A percentile compares a stretch with the other conserved stretches of the same genome.
These are phyloP conservation scores for Pseudogymnoascus sp. DNA, from an alignment of 2,329 filamentous ascomycete species.

Conservation along the genomic window DNA sequence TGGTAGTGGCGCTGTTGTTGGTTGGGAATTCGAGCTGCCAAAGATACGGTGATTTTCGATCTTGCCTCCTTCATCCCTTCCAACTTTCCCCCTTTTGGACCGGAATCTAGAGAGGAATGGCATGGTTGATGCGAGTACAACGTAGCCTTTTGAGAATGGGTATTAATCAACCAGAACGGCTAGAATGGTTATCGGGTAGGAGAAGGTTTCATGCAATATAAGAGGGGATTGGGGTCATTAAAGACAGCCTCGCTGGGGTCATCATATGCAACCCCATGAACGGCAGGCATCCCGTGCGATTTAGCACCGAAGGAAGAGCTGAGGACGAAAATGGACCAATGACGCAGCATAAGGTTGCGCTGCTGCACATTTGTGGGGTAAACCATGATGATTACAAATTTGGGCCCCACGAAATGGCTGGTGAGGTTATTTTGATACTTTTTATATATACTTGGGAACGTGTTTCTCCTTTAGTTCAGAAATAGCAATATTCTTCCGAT, in stretches of 20 bases:
- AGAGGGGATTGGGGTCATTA: neutral
- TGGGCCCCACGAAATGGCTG: neutral
- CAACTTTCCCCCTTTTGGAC: neutral
- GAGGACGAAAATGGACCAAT: neutral
- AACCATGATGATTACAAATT: neutral
- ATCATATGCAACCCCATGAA: neutral
- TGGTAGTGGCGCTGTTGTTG: neutral
- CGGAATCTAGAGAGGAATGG: neutral
- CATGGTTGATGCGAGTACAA: neutral
- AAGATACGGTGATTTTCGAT: neutral
- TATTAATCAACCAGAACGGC: neutral
- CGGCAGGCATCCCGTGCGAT: neutral
- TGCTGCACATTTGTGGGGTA: neutral
- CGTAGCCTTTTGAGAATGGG: neutral
- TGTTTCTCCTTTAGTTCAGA: neutral
- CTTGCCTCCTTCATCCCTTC: neutral
- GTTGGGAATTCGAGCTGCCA: neutral
- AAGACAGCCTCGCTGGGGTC: neutral
- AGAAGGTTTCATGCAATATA: neutral
- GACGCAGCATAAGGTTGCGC: neutral
- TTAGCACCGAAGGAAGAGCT: neutral
- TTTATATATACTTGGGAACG: neutral
- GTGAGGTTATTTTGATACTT: neutral
- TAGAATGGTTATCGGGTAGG: neutral
- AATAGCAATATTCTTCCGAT: neutral